A percentile compares a stretch with the other conserved stretches of the same genome.
Conservation (phyloP, 2,329 filamentous ascomycete species). For the Fusarium pseudograminearum region DNA sequence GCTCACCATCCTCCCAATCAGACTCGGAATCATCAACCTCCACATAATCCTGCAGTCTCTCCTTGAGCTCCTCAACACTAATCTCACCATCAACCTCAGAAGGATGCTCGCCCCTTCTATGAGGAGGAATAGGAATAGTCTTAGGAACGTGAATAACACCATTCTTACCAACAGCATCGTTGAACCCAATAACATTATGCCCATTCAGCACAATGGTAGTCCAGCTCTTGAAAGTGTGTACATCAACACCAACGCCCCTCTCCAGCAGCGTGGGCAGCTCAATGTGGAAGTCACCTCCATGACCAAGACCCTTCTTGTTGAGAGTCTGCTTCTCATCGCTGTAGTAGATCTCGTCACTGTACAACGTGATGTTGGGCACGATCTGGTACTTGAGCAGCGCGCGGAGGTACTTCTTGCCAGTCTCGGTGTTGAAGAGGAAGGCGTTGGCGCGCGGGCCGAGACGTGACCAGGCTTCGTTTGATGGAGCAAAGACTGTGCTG, state of each 20-base stretch:
- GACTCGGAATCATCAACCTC: constrained; percentile 18
- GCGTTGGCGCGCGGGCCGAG: constrained; percentile 78
- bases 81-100: constrained; percentile 38
- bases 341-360: constrained; percentile 84
- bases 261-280: constrained; percentile 80
- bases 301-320: constrained; percentile 39
- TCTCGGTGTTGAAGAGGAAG: constrained; percentile 83
- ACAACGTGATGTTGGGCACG: constrained; percentile 79
- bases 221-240: constrained; percentile 75
- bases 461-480: constrained; percentile 81
- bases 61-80: constrained; percentile 48
- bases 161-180: constrained; percentile 80
- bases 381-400: constrained; percentile 85
- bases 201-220: constrained; percentile 82
- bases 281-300: constrained; percentile 62
- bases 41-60: constrained; percentile 48
- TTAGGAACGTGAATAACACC: constrained; percentile 85
- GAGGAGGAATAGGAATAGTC: constrained; percentile 81
- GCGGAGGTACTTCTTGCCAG: constrained; percentile 79
- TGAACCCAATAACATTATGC: constrained; percentile 71
- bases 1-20: constrained; percentile 25
- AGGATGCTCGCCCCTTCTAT: constrained; percentile 50
- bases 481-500: constrained; percentile 83
- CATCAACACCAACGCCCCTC: constrained; percentile 76
- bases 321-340: constrained; percentile 39